Percentiles rank a stretch among this genome's conserved stretches.
Evolutionary conservation across 2,329 filamentous ascomycete genomes (phyloP).

Genomic region (Aspergillus ochraceoroseus): DNA sequence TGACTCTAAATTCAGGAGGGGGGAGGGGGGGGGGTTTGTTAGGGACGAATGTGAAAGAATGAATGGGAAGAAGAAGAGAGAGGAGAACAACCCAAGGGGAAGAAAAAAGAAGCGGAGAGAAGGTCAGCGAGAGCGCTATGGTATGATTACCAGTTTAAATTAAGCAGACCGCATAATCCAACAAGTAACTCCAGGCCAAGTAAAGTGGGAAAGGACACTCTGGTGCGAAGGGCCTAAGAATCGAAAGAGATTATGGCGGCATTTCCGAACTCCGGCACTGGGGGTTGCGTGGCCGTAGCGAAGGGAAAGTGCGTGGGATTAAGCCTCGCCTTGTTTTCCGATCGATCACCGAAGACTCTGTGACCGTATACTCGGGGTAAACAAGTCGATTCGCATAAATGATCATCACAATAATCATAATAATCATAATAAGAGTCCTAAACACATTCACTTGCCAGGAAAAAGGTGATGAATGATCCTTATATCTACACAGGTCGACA

Average conservation of each 20-base stretch:
- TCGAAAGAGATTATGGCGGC: slow-evolving; percentile 12
- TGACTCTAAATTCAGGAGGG: slow-evolving; percentile 4
- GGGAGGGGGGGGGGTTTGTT: slow-evolving; percentile 7
- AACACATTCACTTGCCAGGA: too few species aligned
- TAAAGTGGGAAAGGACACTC: too few species aligned
- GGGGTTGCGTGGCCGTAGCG: slow-evolving; percentile 3
- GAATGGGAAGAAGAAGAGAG: slow-evolving; percentile 3
- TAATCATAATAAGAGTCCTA: too few species aligned
- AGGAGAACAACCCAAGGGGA: slow-evolving; percentile 9
- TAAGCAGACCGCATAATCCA: slow-evolving; percentile 19
- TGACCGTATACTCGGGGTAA: not conserved
- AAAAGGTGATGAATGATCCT: slow-evolving; percentile 3
- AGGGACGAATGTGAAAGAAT: too few species aligned
- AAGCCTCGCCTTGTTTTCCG: too few species aligned
- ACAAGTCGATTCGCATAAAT: too few species aligned
- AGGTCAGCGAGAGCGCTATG: slow-evolving; percentile 16
- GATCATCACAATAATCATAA: too few species aligned
- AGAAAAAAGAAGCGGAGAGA: slow-evolving; percentile 10
- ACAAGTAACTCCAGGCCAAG: not conserved
- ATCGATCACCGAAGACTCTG: too few species aligned
- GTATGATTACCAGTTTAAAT: slow-evolving; percentile 19
- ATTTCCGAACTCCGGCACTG: slow-evolving; percentile 7
- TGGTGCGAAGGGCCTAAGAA: too few species aligned
- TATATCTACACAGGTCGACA: slow-evolving; percentile 10
- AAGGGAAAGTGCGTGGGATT: too few species aligned